These are phyloP conservation scores for Teunomyces stri DNA, from an alignment of 805 yeast species.

Conservation along the genomic window DNA sequence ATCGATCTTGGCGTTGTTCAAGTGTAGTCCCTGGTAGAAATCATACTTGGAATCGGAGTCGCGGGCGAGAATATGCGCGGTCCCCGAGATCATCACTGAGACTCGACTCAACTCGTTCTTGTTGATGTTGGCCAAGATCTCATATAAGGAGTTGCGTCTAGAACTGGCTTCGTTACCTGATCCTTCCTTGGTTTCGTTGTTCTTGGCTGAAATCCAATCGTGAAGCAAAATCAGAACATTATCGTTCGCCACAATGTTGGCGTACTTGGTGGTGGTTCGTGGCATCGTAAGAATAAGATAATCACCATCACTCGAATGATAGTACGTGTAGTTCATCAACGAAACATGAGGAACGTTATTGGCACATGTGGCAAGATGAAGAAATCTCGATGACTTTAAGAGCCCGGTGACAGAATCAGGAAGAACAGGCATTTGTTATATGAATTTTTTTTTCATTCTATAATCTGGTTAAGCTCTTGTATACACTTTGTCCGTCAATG, in stretches of 20 bases:
- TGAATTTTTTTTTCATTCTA: slow-evolving; percentile 6
- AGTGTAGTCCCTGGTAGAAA: slow-evolving; percentile 60
- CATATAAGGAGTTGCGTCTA: slow-evolving; percentile 24
- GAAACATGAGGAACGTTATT: slow-evolving; percentile 81
- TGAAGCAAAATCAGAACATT: slow-evolving; percentile 81
- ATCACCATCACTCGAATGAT: slow-evolving; percentile 38
- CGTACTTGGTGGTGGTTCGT: slow-evolving; percentile 67
- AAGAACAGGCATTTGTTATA: slow-evolving; percentile 12
- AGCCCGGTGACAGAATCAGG: slow-evolving; percentile 41
- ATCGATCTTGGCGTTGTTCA: slow-evolving; percentile 67
- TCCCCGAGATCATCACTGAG: slow-evolving; percentile 79
- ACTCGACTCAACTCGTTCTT: slow-evolving; percentile 76
- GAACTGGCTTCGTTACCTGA: slow-evolving; percentile 6
- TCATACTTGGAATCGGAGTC: slow-evolving; percentile 43
- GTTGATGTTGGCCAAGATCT: slow-evolving; percentile 71
- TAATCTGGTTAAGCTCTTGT: slow-evolving; percentile 22
- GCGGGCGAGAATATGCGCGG: slow-evolving; percentile 50
- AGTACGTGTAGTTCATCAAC: slow-evolving; percentile 84
- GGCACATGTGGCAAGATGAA: slow-evolving; percentile 81
- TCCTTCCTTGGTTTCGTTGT: slow-evolving; percentile 12
- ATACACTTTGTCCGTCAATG: slow-evolving; percentile 20
- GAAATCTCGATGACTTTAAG: slow-evolving; percentile 60
- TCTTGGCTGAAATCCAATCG: slow-evolving; percentile 77
- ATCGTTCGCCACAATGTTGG: slow-evolving; percentile 68
- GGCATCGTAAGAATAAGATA: slow-evolving; percentile 72